These are phyloP conservation scores for Dendrocalamus sinicus DNA, from an alignment of 176 grass and related monocot species.

Conservation along the genomic window DNA sequence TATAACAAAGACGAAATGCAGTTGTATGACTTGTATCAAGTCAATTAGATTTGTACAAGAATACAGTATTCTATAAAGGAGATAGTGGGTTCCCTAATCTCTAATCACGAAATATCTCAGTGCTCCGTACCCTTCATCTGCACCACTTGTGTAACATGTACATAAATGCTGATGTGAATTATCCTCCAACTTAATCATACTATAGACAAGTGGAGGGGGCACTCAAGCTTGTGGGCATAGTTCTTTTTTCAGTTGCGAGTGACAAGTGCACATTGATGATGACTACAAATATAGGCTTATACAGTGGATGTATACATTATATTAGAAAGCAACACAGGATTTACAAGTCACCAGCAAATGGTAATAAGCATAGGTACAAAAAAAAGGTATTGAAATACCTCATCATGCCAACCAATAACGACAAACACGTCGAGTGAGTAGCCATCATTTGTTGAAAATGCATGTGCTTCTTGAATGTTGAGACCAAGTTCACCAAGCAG, in stretches of 20 bases:
- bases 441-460: conserved; percentile 98
- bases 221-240: neutral
- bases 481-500: conserved; percentile 94
- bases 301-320: neutral
- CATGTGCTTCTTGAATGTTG: conserved; percentile 99
- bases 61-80: neutral
- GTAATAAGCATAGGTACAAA: conserved; percentile 13
- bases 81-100: neutral
- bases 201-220: neutral
- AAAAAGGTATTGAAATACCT: conserved; percentile 56
- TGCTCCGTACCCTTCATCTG: neutral
- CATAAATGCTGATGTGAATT: neutral
- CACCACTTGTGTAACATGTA: neutral
- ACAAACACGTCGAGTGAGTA: conserved; percentile 97
- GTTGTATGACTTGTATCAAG: neutral
- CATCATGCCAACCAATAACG: conserved; percentile 92
- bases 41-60: neutral
- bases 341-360: neutral
- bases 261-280: neutral
- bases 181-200: neutral
- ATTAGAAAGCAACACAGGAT: conserved; percentile 17
- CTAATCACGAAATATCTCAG: neutral
- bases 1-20: neutral
- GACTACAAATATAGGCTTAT: conserved; percentile 1
- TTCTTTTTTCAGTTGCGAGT: neutral